Evolutionary conservation across 257 asterid genomes (phyloP), one percentile per base, ranked within the genome.

Genomic region (Eucommia ulmoides): DNA sequence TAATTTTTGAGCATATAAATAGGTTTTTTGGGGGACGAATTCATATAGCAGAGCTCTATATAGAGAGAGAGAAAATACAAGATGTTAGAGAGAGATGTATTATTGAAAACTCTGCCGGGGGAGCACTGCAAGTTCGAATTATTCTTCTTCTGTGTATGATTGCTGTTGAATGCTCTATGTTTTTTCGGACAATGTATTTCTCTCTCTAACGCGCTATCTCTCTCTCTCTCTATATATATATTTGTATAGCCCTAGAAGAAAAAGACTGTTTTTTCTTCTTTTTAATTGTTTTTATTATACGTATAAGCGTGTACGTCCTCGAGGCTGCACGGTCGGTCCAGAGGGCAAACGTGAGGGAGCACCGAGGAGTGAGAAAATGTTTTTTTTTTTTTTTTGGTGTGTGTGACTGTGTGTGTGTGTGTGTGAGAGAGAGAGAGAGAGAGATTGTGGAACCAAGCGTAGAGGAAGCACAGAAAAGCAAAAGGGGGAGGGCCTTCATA

Each of bases 101-200:
- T 14, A 9, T 15, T 24, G n/a, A 14, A 51, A 45, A 56, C 24
- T 22, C 45, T 50, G 50, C 23, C 52, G 45, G 74, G 69, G 55
- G 69, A 71, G 87, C 73, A 66, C 82, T 72, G 74, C 82, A 76
- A 73, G 75, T 74, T 79, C 76, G 67, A 68, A 69, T 65, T 64
- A 74, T 71, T 73, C 78, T 68, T 71, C 69, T 58, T 64, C 33
- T 60, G 67, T 55, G 67, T 67, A 68, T 55, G 35, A 25, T 50
- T 66, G 65, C 62, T 55, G 63, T 60, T 23, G 18, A 38, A n/a
- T 56, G 45, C 54, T 22, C 22, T 55, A 25, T 18, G 24, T 26
- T 53, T 24, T 54, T 33, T 57, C 53, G 65, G 64, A 52, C 60
- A 26, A 55, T 64, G 46, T 61, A 45, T 54, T 47, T n/a, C 45